These are phyloP conservation scores for Eimeria sp. DNA, from an alignment of 169 alveolate species.

Conservation along the genomic window DNA sequence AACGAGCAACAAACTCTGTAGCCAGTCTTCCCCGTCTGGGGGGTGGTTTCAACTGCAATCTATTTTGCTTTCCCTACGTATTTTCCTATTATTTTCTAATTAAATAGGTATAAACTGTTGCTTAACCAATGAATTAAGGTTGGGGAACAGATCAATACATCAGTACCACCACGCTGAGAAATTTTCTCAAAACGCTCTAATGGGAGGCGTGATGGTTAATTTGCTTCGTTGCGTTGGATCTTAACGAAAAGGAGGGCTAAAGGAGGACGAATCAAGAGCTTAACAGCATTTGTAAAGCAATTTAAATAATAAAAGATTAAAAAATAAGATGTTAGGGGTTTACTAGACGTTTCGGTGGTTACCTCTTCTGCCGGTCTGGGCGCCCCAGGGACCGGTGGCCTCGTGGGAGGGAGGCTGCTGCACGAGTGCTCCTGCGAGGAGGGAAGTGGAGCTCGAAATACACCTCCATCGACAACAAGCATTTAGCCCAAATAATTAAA, in stretches of 20 bases:
- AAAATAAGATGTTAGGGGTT: background rate
- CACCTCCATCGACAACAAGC: background rate
- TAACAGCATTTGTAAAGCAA: background rate
- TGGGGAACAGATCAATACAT: too few species aligned
- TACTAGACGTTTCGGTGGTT: background rate
- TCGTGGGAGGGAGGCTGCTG: slow-evolving; percentile 9
- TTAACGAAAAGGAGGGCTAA: background rate
- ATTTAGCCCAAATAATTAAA: background rate
- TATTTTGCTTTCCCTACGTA: too few species aligned
- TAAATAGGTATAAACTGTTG: too few species aligned
- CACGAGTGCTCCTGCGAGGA: background rate
- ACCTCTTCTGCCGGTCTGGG: background rate
- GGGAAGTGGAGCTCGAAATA: background rate
- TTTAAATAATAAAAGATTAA: background rate
- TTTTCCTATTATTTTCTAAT: too few species aligned
- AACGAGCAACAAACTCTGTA: too few species aligned
- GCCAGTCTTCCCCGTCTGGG: too few species aligned
- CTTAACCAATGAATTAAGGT: too few species aligned
- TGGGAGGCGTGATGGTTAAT: too few species aligned
- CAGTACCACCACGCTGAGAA: too few species aligned
- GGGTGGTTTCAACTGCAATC: too few species aligned
- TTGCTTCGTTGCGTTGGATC: background rate
- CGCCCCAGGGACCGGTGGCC: slow-evolving; percentile 39
- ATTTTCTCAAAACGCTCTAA: too few species aligned
- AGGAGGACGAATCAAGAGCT: background rate